Evolutionary conservation across 805 yeast species (phyloP), one percentile per base, ranked within the genome.

Genomic region (Vanderwaltozyma yarrowii): DNA sequence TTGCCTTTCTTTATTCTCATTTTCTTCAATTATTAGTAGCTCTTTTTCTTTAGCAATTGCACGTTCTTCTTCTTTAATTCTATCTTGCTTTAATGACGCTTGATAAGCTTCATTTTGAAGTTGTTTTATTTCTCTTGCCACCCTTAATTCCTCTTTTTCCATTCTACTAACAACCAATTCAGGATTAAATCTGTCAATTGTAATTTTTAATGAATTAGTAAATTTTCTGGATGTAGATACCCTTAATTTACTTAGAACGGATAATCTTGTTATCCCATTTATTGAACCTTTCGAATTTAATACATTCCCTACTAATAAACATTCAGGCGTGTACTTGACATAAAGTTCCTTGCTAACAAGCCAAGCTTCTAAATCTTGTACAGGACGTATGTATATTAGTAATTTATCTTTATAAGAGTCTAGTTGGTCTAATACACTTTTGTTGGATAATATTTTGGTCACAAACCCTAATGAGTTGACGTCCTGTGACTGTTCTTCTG

Each of bases 31-130:
- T 24, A 38, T 35, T 15, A 36, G 27, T 25, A 42, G 21, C 26
- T 37, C 33, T 18, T 41, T 30, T 25, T 49, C 44, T 26, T 47
- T 42, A 17, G 44, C 49, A 18, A 46, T 46, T 33, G 59, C 53
- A 45, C 67, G 71, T 42, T 70, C 64, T 29, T 66, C 58, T 50
- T 71, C 72, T 49, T 78, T 76, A 30, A 66, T 46, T 45, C 64
- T 67, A 57, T 83, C 92, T 33, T 63, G 66, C 26, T 69, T 60
- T 36, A 82, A 60, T 0, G 86, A 76, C 43, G 68, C 71, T 45
- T 74, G 69, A 50, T 76, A 83, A 15, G 84, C 85, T 35, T 65
- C 61, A 46, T 81, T 86, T 55, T 82, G 92, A 44, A 74, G 69
- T 46, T 73, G 70, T 45, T 75, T 70, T 15, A 82, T 60, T 21